A percentile compares a stretch with the other conserved stretches of the same genome.
Conservation (phyloP, 2,329 filamentous ascomycete genomes). For the Fusarium secorum region DNA sequence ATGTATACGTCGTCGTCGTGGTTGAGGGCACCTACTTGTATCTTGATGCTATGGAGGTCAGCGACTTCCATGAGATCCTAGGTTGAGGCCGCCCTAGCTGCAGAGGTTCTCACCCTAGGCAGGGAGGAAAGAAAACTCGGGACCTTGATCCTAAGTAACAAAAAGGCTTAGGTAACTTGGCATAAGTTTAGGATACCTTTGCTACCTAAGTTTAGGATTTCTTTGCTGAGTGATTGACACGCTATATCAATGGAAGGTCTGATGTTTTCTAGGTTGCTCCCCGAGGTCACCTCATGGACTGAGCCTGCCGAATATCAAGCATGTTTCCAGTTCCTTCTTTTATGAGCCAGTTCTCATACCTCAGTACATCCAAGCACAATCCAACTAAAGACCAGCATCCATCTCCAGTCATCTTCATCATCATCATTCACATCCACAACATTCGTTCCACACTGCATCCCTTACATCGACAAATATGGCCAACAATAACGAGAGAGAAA, state of each 20-base stretch:
- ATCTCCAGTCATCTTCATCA: background rate
- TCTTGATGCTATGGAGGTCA: background rate
- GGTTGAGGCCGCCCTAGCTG: background rate
- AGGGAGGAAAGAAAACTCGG: background rate
- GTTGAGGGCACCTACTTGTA: background rate
- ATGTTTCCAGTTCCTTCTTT: background rate
- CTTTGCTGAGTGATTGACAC: background rate
- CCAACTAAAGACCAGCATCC: background rate
- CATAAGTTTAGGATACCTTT: background rate
- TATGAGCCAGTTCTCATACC: background rate
- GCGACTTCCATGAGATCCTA: background rate
- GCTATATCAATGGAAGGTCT: background rate
- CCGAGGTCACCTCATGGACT: background rate
- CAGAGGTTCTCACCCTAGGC: no score
- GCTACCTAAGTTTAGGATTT: background rate
- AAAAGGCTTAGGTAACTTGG: background rate
- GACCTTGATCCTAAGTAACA: background rate
- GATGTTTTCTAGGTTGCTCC: no score
- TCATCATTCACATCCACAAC: background rate
- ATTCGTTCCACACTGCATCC: background rate
- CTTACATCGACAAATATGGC: background rate
- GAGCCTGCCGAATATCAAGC: background rate
- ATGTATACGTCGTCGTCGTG: background rate
- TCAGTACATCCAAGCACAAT: background rate
- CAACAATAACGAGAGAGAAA: no score